Conservation (phyloP, 192 early-diverging fungal species). For the Rhizophagus sp. region DNA sequence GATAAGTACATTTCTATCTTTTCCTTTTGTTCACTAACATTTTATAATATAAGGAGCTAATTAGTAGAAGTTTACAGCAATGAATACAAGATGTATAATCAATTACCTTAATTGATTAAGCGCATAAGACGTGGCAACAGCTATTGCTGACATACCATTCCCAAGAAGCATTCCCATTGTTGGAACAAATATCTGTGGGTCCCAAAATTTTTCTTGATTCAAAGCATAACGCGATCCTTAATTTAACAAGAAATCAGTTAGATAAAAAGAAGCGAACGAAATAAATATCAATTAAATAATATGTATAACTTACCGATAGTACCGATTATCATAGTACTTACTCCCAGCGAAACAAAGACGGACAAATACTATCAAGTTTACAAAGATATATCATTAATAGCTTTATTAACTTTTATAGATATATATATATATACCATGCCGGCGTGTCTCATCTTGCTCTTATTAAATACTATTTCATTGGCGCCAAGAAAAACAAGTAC, state of each 20-base stretch:
- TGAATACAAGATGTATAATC: background rate
- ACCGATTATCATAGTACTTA: conserved; percentile 53
- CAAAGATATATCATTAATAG: conserved; percentile 3
- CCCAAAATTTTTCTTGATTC: conserved; percentile 66
- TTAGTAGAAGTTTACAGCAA: background rate
- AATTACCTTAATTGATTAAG: conserved; percentile 62
- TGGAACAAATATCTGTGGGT: conserved; percentile 81
- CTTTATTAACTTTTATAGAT: conserved; percentile 14
- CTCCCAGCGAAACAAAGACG: conserved; percentile 48
- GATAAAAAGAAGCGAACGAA: background rate
- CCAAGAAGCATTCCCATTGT: conserved; percentile 89
- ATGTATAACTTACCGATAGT: conserved; percentile 47
- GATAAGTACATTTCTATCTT: conserved; percentile 57
- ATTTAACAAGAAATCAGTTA: background rate
- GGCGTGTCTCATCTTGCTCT: conserved; percentile 65
- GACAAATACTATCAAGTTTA: conserved; percentile 46
- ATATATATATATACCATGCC: conserved; percentile 65
- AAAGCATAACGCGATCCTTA: conserved; percentile 66
- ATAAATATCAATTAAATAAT: background rate
- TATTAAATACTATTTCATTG: conserved; percentile 70
- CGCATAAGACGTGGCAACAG: conserved; percentile 62
- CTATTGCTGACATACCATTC: conserved; percentile 73
- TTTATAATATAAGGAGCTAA: background rate
- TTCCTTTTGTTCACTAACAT: conserved; percentile 46
- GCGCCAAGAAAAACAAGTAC: conserved; percentile 63